Evolutionary conservation across 768 basidiomycete genomes (phyloP).

Genomic region (Leccinum imitatum): DNA sequence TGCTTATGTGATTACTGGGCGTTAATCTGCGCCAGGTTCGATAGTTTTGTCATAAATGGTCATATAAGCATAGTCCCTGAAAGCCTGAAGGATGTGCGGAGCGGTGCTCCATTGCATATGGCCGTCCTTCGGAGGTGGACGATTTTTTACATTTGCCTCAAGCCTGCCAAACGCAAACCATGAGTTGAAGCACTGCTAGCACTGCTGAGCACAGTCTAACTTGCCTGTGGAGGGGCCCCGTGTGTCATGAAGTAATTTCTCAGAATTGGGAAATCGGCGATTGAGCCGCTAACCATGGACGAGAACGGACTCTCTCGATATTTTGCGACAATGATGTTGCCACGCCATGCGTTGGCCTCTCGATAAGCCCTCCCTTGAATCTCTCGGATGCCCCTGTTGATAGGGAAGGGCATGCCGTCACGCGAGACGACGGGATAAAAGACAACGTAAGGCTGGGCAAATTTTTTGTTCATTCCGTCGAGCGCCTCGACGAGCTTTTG

Average conservation of each 20-base stretch:
- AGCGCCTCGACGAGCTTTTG: slow-evolving; percentile 68
- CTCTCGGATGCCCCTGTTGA: slow-evolving; percentile 74
- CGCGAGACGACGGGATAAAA: slow-evolving; percentile 77
- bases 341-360: slow-evolving; percentile 72
- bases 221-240: slow-evolving; percentile 45
- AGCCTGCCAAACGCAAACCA: slow-evolving; percentile 28
- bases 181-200: slow-evolving; percentile 17
- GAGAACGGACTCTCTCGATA: slow-evolving; percentile 48
- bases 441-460: slow-evolving; percentile 75
- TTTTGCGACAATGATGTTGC: slow-evolving; percentile 77
- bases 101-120: neutral
- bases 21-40: slow-evolving; percentile 4
- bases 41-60: slow-evolving; percentile 27
- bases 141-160: slow-evolving; percentile 22
- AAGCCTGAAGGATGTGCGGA: slow-evolving; percentile 1
- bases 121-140: neutral
- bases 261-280: slow-evolving; percentile 80
- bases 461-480: slow-evolving; percentile 78
- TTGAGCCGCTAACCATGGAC: slow-evolving; percentile 68
- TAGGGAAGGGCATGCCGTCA: slow-evolving; percentile 78
- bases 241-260: slow-evolving; percentile 78
- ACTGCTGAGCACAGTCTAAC: slow-evolving; percentile 28
- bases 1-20: slow-evolving; percentile 10
- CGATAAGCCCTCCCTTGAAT: slow-evolving; percentile 64
- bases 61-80: slow-evolving; percentile 27